Conservation (phyloP, 257 asterid genomes). For the Salvia hispanica region DNA sequence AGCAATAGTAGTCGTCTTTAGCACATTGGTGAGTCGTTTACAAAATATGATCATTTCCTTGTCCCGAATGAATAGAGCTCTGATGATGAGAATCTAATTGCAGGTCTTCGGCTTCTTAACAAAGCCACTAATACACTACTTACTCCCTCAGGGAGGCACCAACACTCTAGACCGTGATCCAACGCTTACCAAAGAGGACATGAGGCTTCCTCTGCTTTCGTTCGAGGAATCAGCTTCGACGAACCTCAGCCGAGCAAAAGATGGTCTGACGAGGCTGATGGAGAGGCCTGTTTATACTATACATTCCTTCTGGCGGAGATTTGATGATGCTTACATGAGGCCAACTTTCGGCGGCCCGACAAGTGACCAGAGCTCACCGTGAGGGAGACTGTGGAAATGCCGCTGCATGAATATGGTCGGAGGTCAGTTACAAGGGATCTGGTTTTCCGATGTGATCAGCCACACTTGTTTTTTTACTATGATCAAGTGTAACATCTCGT, state of each 20-base stretch:
- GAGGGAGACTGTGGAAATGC: neutral
- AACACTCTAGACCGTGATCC: slow-evolving; percentile 58
- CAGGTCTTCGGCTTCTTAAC: slow-evolving; percentile 92
- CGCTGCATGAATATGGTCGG: no score
- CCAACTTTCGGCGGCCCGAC: slow-evolving; percentile 78
- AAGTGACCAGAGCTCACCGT: slow-evolving; percentile 15
- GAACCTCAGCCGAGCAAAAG: slow-evolving; percentile 63
- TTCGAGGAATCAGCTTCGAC: slow-evolving; percentile 80
- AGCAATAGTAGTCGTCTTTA: slow-evolving; percentile 68
- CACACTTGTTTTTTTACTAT: no score
- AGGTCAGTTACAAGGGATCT: no score
- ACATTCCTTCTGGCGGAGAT: slow-evolving; percentile 82
- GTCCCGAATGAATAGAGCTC: neutral
- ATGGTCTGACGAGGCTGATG: slow-evolving; percentile 70
- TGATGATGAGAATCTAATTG: neutral
- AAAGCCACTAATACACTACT: slow-evolving; percentile 62
- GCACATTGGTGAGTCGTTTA: slow-evolving; percentile 70
- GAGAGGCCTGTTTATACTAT: slow-evolving; percentile 82
- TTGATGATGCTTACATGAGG: slow-evolving; percentile 85
- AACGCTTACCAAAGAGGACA: slow-evolving; percentile 59
- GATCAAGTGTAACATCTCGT: no score
- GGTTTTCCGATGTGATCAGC: no score
- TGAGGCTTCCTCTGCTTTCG: slow-evolving; percentile 81
- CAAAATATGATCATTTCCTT: neutral
- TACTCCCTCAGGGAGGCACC: slow-evolving; percentile 52